Evolutionary conservation across 805 yeast genomes (phyloP), one percentile per base, ranked within the genome.

Genomic region (Clavispora fructus): DNA sequence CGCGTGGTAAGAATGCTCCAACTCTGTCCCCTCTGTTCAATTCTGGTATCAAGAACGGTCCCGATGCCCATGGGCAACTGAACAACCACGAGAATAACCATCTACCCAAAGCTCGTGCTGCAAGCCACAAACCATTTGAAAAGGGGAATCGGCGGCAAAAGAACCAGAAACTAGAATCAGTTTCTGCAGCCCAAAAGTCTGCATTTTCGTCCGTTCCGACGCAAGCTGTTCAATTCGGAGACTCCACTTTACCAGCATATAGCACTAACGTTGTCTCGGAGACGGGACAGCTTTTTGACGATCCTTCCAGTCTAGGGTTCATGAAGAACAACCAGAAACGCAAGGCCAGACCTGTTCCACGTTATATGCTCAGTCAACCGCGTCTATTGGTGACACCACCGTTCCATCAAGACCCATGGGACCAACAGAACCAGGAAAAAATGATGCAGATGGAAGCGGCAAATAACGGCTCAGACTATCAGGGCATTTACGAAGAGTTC

Each of bases 401-500:
- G 0, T 67, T 69, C 43, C 42, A 41, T 2, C 74, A 64, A 31
- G 65, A 76, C 59, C 69, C 68, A 2, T 91, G 96, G 96, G 97
- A 91, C 57, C 62, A 64, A 28, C 62, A 70, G n/a, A 91, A 89
- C 60, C 97, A 91, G 59, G 63, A 65, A 29, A 71, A 68, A 48
- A 77, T 90, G 83, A 53, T 64, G 2, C 60, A 66, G 14, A 61
- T 83, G 59, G 92, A 84, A 54, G 51, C 56, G 5, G 60, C 59
- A 11, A 63, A 61, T 39, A 60, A 54, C 11, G 72, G 79, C 0
- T 69, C 72, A 3, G 95, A 89, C 59, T 68, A 78, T 14, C 89
- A 87, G 48, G 78, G 85, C 1, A 63, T 89, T 8, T 89, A 85
- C 62, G 95, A 87, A 54, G 80, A 81, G 40, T 77, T 88, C 46